These are phyloP conservation scores for Acanthamoeba culbertsoni DNA, from an alignment of 208 protist species.

Conservation along the genomic window DNA sequence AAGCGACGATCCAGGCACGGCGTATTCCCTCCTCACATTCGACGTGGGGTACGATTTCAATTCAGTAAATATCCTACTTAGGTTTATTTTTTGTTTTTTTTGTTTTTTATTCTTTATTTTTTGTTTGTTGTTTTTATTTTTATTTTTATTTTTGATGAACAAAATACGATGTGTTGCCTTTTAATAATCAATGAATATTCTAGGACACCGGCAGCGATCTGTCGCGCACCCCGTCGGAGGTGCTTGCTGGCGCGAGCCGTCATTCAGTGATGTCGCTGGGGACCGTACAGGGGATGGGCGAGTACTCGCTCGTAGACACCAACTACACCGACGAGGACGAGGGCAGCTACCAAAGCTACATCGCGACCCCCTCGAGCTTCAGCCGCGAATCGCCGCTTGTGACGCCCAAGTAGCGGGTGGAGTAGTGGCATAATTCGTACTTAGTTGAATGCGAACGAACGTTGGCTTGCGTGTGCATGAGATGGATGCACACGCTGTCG, in stretches of 20 bases:
- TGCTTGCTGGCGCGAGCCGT: not conserved
- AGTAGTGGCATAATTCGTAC: too few species aligned
- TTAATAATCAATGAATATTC: too few species aligned
- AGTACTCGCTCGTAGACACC: not conserved
- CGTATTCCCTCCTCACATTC: not conserved
- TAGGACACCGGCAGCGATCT: not conserved
- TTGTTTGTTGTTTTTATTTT: not conserved
- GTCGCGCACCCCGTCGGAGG: not conserved
- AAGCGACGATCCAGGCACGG: not conserved
- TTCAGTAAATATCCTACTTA: not conserved
- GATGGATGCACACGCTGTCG: too few species aligned
- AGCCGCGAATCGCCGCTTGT: not conserved
- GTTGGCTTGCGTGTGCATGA: too few species aligned
- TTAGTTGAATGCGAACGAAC: too few species aligned
- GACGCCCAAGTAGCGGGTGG: too few species aligned
- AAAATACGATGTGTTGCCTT: not conserved
- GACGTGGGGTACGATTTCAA: not conserved
- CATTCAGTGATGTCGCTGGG: not conserved
- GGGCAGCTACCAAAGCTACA: constrained; percentile 47
- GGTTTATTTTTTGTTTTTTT: not conserved
- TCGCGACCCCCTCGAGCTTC: not conserved
- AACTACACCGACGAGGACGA: not conserved
- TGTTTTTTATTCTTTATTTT: not conserved
- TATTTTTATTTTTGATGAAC: not conserved
- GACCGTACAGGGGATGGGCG: not conserved